Percentiles rank a stretch among this genome's conserved stretches.
These are phyloP conservation scores for Nakazawaea siamensis DNA, from an alignment of 805 yeast genomes.

Conservation along the genomic window DNA sequence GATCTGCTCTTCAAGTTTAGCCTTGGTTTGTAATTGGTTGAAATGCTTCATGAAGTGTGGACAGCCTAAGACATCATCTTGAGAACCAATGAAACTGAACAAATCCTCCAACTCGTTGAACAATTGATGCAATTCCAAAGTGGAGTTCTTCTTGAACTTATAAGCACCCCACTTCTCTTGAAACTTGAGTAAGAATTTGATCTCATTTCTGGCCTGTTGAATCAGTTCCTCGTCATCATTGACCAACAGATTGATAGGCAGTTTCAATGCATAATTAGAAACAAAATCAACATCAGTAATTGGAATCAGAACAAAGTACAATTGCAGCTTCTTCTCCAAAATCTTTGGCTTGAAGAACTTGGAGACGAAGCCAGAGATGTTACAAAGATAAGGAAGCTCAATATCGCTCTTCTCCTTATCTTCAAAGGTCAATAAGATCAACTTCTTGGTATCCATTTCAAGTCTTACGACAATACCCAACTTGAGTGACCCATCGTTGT, in stretches of 20 bases:
- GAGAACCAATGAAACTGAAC: neutral
- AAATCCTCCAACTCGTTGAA: conserved; percentile 26
- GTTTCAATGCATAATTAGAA: conserved; percentile 26
- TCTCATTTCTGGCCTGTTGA: conserved; percentile 25
- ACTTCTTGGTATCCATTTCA: conserved; percentile 21
- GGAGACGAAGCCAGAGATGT: conserved; percentile 21
- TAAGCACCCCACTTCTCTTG: conserved; percentile 36
- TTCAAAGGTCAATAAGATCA: conserved; percentile 37
- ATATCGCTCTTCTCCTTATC: conserved; percentile 25
- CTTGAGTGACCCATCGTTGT: conserved; percentile 18
- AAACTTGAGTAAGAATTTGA: conserved; percentile 25
- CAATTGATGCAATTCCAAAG: conserved; percentile 27
- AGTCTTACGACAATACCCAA: conserved; percentile 50
- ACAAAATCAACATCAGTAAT: conserved; percentile 34
- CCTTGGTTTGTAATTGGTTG: conserved; percentile 35
- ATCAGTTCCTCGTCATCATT: conserved; percentile 28
- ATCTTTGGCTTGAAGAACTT: conserved; percentile 28
- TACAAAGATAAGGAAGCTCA: conserved; percentile 30
- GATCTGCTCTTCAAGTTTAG: conserved; percentile 40
- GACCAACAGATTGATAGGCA: conserved; percentile 26
- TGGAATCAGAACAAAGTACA: conserved; percentile 29
- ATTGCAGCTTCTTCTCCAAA: conserved; percentile 6
- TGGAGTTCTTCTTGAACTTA: conserved; percentile 28
- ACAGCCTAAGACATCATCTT: conserved; percentile 21
- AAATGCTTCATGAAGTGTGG: conserved; percentile 37